Base-by-base conservation (phyloP, 2,329 filamentous ascomycete genomes). In the Apiospora kogelbergensis region DNA sequence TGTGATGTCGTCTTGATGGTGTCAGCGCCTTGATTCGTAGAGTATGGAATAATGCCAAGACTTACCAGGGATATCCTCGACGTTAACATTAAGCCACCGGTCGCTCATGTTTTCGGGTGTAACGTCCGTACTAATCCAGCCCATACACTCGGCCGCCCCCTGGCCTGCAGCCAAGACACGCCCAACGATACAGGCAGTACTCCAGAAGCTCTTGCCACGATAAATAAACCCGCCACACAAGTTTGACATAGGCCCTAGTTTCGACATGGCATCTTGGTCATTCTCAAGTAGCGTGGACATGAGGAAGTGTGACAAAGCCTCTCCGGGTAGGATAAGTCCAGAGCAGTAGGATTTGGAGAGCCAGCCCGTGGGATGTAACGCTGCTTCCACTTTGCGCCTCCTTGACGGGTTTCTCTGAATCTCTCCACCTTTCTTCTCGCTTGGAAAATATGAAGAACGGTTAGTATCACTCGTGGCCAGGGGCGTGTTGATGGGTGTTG, bases 291-390 rank as follows among this genome's bases (percentile, higher is more conserved):
- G 78, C 3, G 89, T 88, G 1, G 89, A 86, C 84, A 92, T 92
- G 63, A 92, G 81, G 69, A 90, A 86, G 74, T 91, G 89, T 66
- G 85, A 84, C 37, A 91, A 74, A 1, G 84, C 84, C 71, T 92
- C 90, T 3, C 90, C 90, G 0, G 90, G 90, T 10, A 92, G 80
- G 74, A 91, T 84, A 60, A 92, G 77, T 0, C 90, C 89, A 42
- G 89, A 91, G 9, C 91, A 81, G 73, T 91, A 92, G 30, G 88
- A 90, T 76, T 89, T 89, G 6, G 89, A 91, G 22, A 92, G 82
- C 90, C 90, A 92, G 1, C 90, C 90, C 0, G 86, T 84, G 2
- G 85, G 80, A 70, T 89, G 85, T 26, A 91, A 80, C 1, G 85
- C 85, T 2, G 88, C 87, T 20, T 88, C 85, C 65, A 90, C 81